These are phyloP conservation scores for Gentiana straminea DNA, from an alignment of 257 asterid genomes.

Conservation along the genomic window DNA sequence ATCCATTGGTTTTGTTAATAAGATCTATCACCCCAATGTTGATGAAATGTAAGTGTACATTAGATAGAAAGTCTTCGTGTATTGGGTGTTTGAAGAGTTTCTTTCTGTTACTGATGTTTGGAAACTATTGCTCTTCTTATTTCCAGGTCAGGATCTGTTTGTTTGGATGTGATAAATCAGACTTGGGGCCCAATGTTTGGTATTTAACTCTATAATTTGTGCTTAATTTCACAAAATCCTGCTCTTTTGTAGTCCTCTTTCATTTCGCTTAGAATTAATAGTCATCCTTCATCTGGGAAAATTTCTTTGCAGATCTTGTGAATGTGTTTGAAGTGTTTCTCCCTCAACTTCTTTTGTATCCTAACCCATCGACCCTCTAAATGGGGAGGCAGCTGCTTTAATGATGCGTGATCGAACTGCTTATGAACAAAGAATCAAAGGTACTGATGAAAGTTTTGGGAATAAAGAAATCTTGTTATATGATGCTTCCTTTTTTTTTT, in stretches of 20 bases:
- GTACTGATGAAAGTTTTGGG: slow-evolving; percentile 24
- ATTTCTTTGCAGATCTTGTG: slow-evolving; percentile 51
- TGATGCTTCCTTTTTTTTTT: no score
- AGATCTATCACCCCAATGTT: slow-evolving; percentile 91
- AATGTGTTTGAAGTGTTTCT: slow-evolving; percentile 92
- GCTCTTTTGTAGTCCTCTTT: not conserved
- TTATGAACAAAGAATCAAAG: slow-evolving; percentile 82
- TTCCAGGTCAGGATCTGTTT: slow-evolving; percentile 95
- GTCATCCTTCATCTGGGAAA: not conserved
- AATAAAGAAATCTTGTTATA: not conserved
- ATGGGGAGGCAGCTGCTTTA: slow-evolving; percentile 90
- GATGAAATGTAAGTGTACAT: slow-evolving; percentile 66
- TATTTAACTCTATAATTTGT: slow-evolving; percentile 14
- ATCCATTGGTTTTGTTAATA: slow-evolving; percentile 82
- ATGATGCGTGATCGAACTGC: slow-evolving; percentile 85
- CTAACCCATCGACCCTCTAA: slow-evolving; percentile 92
- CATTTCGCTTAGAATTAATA: not conserved
- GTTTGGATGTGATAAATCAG: slow-evolving; percentile 93
- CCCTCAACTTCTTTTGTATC: slow-evolving; percentile 90
- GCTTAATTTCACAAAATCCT: slow-evolving; percentile 10
- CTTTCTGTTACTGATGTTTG: not conserved
- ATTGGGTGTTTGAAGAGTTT: not conserved
- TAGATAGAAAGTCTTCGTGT: not conserved
- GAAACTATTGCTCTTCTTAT: slow-evolving; percentile 5
- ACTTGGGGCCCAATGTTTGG: slow-evolving; percentile 99